These are phyloP conservation scores for Colletotrichum scovillei DNA, from an alignment of 2,329 filamentous ascomycete genomes.

Conservation along the genomic window DNA sequence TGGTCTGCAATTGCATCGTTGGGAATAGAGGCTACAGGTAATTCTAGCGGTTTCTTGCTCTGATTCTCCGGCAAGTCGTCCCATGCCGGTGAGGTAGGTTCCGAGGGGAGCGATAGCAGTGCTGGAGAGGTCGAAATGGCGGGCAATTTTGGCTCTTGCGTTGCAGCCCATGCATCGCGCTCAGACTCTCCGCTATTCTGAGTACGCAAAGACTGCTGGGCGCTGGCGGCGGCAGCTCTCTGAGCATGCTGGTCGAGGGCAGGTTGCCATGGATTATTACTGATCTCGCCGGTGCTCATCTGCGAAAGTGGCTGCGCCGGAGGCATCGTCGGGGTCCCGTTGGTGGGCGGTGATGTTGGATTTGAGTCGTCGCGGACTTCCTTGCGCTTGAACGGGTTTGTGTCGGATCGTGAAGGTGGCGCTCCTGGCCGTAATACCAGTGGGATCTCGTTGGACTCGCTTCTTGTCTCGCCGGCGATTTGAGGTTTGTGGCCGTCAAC, in stretches of 20 bases:
- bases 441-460: slow-evolving; percentile 41
- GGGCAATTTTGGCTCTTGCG: slow-evolving; percentile 28
- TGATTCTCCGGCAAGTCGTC: slow-evolving; percentile 46
- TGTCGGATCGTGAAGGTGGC: slow-evolving; percentile 47
- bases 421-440: slow-evolving; percentile 45
- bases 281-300: slow-evolving; percentile 54
- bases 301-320: slow-evolving; percentile 53
- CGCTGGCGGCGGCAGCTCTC: background rate
- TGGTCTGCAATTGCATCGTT: slow-evolving; percentile 53
- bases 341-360: slow-evolving; percentile 33
- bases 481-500: slow-evolving; percentile 36
- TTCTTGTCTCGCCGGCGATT: slow-evolving; percentile 3
- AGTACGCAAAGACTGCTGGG: slow-evolving; percentile 19
- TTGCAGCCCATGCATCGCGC: slow-evolving; percentile 47
- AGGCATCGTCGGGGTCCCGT: slow-evolving; percentile 34
- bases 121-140: slow-evolving; percentile 36
- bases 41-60: slow-evolving; percentile 36
- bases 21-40: slow-evolving; percentile 39
- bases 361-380: slow-evolving; percentile 46
- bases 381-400: slow-evolving; percentile 66
- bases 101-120: slow-evolving; percentile 48
- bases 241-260: slow-evolving; percentile 38
- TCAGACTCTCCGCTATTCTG: slow-evolving; percentile 20
- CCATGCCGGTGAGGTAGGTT: slow-evolving; percentile 51
- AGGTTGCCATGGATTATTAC: slow-evolving; percentile 59